Evolutionary conservation across 1,284 basidiomycete species (phyloP), one percentile per base, ranked within the genome.

Genomic region (Phellopilus nigrolimitatus): DNA sequence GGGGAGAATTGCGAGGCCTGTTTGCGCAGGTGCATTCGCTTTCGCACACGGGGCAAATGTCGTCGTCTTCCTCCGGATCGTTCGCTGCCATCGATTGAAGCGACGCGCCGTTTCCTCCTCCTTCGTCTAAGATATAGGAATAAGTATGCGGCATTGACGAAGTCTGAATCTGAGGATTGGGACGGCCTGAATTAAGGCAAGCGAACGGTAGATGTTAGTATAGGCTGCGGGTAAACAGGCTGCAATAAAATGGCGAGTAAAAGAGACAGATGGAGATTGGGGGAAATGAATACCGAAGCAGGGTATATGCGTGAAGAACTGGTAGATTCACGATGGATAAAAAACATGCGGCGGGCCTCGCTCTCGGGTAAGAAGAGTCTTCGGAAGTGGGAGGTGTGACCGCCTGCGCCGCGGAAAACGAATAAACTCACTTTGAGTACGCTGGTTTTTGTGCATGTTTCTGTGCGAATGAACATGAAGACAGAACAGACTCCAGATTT

Each of bases 11-110:
- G 40, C 30, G 61, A 66, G 66, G 68, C 62, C 69, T 71, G 73
- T 69, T 68, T 61, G 62, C 67, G 72, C 87, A 90, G 31, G 84
- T 88, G 71, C 87, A 90, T 62, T 87, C 82, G 63, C 83, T 82
- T 74, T 88, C 87, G 84, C 87, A 90, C 58, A 89, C 84, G 15
- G 84, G 85, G 66, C 87, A 90, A 2, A 89, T 87, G 66, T 88
- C 82, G 79, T 80, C 76, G 74, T 88, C 84, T 65, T 71, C 70
- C 49, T 86, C 82, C 70, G 80, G 78, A 68, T 78, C 75, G 66
- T 72, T 70, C 60, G 55, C 30, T 28, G 44, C 51, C 62, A 47
- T 41, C 37, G 43, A 40, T 19, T 34, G 36, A 25, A 27, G 43
- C 57, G 63, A 56, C 62, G 61, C 51, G 57, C 42, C 51, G 60